phyloP scores from a whole-genome alignment of 2,329 filamentous ascomycete species.

The Fusarium stilboides region DNA sequence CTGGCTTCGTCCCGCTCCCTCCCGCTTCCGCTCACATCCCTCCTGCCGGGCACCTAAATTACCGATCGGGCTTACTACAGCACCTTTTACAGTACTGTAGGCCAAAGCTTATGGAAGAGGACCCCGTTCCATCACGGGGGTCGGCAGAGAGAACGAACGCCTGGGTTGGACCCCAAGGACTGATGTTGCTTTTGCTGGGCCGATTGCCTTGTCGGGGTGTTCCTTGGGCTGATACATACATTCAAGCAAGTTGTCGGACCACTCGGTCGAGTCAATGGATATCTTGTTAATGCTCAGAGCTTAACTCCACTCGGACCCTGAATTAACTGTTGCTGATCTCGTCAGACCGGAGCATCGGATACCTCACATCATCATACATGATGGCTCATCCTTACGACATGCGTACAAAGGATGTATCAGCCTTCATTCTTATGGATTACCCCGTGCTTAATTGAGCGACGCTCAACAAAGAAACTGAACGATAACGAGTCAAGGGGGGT shows the following conservation, averaged over 20 bases:
- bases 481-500: conserved; percentile 37
- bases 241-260: conserved; percentile 13
- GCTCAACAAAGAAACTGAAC: conserved; percentile 23
- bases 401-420: conserved; percentile 15
- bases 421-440: conserved; percentile 19
- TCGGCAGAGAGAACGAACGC: conserved; percentile 17
- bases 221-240: conserved; percentile 26
- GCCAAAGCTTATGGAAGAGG: conserved; percentile 13
- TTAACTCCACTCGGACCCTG: conserved; percentile 40
- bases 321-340: conserved; percentile 22
- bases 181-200: conserved; percentile 28
- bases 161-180: conserved; percentile 28
- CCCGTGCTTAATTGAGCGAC: conserved; percentile 17
- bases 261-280: conserved; percentile 14
- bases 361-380: conserved; percentile 24
- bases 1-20: conserved; percentile 50
- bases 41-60: conserved; percentile 46
- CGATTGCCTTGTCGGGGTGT: conserved; percentile 32
- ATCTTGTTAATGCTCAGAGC: conserved; percentile 2
- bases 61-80: conserved; percentile 37
- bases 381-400: conserved; percentile 28
- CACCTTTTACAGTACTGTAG: conserved; percentile 1
- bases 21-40: conserved; percentile 46
- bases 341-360: conserved; percentile 21
- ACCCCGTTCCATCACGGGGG: conserved; percentile 30